These are phyloP conservation scores for Nephelium lappaceum DNA, from an alignment of 345 rosid species.

Conservation along the genomic window DNA sequence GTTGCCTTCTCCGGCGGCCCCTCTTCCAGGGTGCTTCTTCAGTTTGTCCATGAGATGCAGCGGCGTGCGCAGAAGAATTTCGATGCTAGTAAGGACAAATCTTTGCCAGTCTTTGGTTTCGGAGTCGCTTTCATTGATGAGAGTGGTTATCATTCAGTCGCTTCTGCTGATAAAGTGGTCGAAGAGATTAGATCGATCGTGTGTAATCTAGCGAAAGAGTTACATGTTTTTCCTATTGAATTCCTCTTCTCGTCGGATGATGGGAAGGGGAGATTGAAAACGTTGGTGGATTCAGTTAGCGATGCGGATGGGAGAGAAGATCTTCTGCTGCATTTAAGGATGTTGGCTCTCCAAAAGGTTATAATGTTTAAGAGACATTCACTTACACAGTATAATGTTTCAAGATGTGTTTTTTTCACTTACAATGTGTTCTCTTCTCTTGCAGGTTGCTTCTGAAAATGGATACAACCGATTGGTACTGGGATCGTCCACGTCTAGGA, in stretches of 20 bases:
- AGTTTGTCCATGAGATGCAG: constrained; percentile 89
- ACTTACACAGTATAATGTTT: neutral
- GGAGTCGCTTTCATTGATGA: constrained; percentile 89
- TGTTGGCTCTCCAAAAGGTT: constrained; percentile 84
- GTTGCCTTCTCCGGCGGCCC: constrained; percentile 96
- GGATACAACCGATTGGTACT: constrained; percentile 76
- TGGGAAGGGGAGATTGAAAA: constrained; percentile 50
- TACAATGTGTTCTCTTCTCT: neutral
- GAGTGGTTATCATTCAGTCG: constrained; percentile 38
- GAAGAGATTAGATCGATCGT: constrained; percentile 53
- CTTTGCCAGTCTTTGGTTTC: constrained; percentile 83
- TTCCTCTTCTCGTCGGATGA: constrained; percentile 53
- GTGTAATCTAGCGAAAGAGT: constrained; percentile 50
- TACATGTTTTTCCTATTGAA: constrained; percentile 65
- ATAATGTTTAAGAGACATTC: neutral
- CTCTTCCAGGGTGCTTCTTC: constrained; percentile 84
- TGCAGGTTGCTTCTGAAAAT: constrained; percentile 70
- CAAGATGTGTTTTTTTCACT: neutral
- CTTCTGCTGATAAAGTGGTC: constrained; percentile 34
- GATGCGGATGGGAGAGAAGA: constrained; percentile 90
- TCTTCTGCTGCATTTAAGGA: constrained; percentile 61
- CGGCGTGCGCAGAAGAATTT: constrained; percentile 74
- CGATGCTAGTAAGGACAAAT: constrained; percentile 79
- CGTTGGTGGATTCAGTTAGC: constrained; percentile 51
- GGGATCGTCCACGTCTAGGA: constrained; percentile 81